Percentiles rank a stretch among this genome's conserved stretches.
Conservation (phyloP, 2,329 filamentous ascomycete genomes). For the Tolypocladium capitatum region DNA sequence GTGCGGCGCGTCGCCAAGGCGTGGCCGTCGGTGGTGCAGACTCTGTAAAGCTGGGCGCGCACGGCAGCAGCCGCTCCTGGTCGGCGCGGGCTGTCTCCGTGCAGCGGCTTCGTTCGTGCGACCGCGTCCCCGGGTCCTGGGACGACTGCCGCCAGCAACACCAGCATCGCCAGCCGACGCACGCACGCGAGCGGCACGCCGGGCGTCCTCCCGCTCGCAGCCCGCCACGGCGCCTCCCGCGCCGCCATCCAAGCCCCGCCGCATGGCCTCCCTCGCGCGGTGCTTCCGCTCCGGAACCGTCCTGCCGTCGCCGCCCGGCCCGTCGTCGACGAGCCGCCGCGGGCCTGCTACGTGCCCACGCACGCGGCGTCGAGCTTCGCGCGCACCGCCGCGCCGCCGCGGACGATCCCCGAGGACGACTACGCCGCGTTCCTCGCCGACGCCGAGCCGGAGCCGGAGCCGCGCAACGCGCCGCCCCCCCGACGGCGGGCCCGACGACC, state of each 20-base stretch:
- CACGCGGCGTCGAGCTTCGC: constrained; percentile 18
- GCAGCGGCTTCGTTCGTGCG: too few relatives aligned
- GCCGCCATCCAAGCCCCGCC: not conserved
- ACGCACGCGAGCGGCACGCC: too few relatives aligned
- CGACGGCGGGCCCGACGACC: not conserved
- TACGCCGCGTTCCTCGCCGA: constrained; percentile 11
- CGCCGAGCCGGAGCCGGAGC: too few relatives aligned
- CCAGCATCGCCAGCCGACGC: too few relatives aligned
- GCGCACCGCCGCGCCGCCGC: constrained; percentile 7
- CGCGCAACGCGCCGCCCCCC: too few relatives aligned
- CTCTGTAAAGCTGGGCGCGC: too few relatives aligned
- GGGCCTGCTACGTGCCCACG: constrained; percentile 12
- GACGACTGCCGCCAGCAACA: not conserved
- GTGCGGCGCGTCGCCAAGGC: too few relatives aligned
- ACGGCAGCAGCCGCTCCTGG: too few relatives aligned
- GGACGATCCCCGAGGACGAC: constrained; percentile 7
- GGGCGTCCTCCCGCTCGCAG: too few relatives aligned
- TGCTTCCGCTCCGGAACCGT: not conserved
- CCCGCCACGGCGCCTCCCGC: not conserved
- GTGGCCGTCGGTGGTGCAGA: too few relatives aligned
- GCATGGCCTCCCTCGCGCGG: constrained; percentile 3
- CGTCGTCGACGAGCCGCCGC: not conserved
- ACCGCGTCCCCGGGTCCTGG: too few relatives aligned
- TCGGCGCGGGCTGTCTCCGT: too few relatives aligned
- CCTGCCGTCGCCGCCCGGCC: not conserved